Evolutionary conservation across 352 stramenopile genomes (phyloP).

Genomic region (Pythium vanterpoolii): DNA sequence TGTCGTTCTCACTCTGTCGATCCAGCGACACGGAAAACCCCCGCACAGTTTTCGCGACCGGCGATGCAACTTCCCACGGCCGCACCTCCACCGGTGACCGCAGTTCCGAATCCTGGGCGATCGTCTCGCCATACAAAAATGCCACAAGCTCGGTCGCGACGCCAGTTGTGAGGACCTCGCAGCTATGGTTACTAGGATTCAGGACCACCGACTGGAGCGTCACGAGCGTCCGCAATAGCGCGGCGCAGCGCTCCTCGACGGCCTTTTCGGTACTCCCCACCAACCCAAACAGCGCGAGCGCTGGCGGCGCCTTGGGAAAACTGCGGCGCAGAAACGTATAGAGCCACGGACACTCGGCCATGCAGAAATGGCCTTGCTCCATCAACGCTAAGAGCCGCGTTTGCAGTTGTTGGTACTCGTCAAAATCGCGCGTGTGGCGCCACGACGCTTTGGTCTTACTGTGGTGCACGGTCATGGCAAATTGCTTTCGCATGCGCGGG

Average conservation of each 20-base stretch:
- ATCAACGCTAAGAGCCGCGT: slow-evolving; percentile 41
- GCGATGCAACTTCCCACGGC: slow-evolving; percentile 16
- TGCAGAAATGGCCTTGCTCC: slow-evolving; percentile 52
- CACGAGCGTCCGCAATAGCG: slow-evolving; percentile 26
- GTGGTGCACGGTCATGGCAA: slow-evolving; percentile 31
- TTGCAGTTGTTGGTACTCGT: slow-evolving; percentile 49
- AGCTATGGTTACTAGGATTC: slow-evolving; percentile 33
- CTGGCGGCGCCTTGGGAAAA: slow-evolving; percentile 39
- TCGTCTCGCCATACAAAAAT: slow-evolving; percentile 36
- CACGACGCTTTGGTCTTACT: slow-evolving; percentile 22
- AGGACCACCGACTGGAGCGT: slow-evolving; percentile 40
- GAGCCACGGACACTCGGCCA: slow-evolving; percentile 61
- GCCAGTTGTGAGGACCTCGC: slow-evolving; percentile 25
- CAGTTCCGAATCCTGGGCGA: background rate
- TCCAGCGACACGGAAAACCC: slow-evolving; percentile 8
- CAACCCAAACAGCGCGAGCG: slow-evolving; percentile 29
- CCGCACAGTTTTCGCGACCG: background rate
- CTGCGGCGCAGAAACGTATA: slow-evolving; percentile 60
- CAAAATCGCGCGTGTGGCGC: slow-evolving; percentile 30
- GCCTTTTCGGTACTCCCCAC: slow-evolving; percentile 11
- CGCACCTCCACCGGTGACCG: slow-evolving; percentile 10
- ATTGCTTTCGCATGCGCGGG: slow-evolving; percentile 21
- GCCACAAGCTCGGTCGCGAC: slow-evolving; percentile 32
- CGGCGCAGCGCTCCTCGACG: slow-evolving; percentile 17
- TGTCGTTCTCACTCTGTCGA: background rate